Base-by-base conservation (phyloP, 2,329 filamentous ascomycete genomes). In the Blastomyces gilchristii region DNA sequence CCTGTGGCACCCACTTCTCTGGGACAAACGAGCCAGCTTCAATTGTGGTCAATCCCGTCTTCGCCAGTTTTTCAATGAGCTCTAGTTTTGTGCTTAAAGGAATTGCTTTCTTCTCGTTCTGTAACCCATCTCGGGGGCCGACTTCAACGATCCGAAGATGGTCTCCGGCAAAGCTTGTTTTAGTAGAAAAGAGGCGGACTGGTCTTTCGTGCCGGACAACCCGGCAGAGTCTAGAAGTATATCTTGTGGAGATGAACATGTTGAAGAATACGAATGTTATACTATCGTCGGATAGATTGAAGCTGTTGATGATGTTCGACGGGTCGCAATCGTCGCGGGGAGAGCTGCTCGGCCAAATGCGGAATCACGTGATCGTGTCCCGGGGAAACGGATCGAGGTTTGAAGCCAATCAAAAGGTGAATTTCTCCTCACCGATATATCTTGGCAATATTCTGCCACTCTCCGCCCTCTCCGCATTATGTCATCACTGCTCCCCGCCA, bases 1-100 rank as follows among this genome's bases (percentile, higher is more conserved):
- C 78, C 75, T 83, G 81, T 41, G 81, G 81, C 53, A 83, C 78
- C 78, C 79, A 81, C 78, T 82, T 82, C 3, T 79, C 79, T 18
- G 80, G 76, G 18, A 83, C 81, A 67, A 81, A 81, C 3, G 80
- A 82, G 12, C 81, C 81, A 2, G 79, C 79, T 68, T 83, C 81
- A 58, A 83, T 79, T 60, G 78, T 78, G 16, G 75, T 78, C 16
- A 82, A 71, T 7, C 81, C 81, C 0, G 80, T 81, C 54, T 74
- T 74, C 4, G 78, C 75, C 16, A 83, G 74, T 41, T 74, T 73
- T 43, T 73, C 69, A 45, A 82, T 82, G 41, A 83, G 71, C 57
- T 81, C 74, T 28, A 82, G 69, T 68, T 83, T 83, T 3, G 76
- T 80, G 49, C 77, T 70, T 52, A 80, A 71, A 18, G 79, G 69